Base-by-base conservation (phyloP, 2,329 filamentous ascomycete genomes). In the Cyphellophora europaea region DNA sequence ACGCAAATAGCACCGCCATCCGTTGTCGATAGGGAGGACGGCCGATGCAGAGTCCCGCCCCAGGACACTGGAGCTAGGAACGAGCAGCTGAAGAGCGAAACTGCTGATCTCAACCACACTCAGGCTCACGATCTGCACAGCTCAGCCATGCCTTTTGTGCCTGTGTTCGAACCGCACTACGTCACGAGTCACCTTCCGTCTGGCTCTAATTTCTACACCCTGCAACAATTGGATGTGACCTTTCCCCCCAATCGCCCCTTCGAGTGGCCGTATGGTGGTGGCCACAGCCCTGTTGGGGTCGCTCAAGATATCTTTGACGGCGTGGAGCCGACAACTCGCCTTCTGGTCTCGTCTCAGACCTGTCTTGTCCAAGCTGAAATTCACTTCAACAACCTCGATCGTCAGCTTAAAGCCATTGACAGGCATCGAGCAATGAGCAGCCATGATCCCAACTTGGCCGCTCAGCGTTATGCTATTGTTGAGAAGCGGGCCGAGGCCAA, bases 351-450 rank as follows among this genome's bases (percentile, higher is more conserved):
- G 8, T 8, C 21, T 25, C 21, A 25, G 21, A 8, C 21, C 8
- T 25, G 21, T n/a, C 21, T 25, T 8, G 8, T 25, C n/a, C 21
- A 25, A 25, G 35, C 25, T 11, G 30, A 31, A 21, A 18, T 30
- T 6, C 27, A 30, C 6, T 49, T 42, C 31, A 27, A 43, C n/a
- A 34, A 43, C 13, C 40, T 47, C 17, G 47, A 48, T 17, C 38
- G 36, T 15, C 47, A 49, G 25, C 41, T 49, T 32, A 49, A 43
- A 29, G 30, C 27, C 16, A 37, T 49, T 33, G 45, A 49, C 25
- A 45, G 47, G 15, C 45, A 45, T 29, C 43, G 47, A 29, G 47
- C 47, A 4, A 47, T 47, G 39, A 17, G 27, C 18, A 33, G 35
- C 11, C 37, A 18, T 14, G 45, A 46, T 19, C 41, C 41, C 10